These are phyloP conservation scores for Crotalaria pallida DNA, from an alignment of 306 rosid genomes.

Conservation along the genomic window DNA sequence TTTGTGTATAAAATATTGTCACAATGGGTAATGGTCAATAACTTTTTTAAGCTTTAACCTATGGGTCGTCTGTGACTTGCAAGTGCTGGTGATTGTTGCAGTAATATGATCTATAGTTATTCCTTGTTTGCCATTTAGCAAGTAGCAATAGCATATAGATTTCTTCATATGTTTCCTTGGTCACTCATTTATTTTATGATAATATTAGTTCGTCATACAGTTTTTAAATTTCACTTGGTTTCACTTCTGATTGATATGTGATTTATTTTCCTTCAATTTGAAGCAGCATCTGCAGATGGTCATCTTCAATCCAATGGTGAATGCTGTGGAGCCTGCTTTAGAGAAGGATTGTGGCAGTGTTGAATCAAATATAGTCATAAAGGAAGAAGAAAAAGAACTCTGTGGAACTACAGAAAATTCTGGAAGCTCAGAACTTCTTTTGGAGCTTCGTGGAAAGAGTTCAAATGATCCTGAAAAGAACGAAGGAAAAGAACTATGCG, in stretches of 20 bases:
- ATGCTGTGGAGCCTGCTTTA: conserved; percentile 15
- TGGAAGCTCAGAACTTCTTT: too few relatives aligned
- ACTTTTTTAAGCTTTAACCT: neutral
- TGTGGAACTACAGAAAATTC: too few relatives aligned
- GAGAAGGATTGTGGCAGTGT: conserved; percentile 7
- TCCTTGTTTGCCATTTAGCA: conserved; percentile 8
- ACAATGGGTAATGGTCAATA: neutral
- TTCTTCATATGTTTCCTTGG: neutral
- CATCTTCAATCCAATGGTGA: conserved; percentile 15
- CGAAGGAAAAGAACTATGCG: neutral
- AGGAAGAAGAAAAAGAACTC: conserved; percentile 24
- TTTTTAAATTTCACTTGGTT: neutral
- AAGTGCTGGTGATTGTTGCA: neutral
- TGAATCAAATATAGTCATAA: conserved; percentile 16
- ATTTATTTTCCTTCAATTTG: conserved; percentile 11
- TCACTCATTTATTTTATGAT: neutral
- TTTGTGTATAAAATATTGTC: neutral
- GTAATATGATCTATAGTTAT: neutral
- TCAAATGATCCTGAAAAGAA: too few relatives aligned
- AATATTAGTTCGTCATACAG: neutral
- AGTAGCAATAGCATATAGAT: too few relatives aligned
- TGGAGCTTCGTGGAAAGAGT: too few relatives aligned
- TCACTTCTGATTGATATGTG: neutral
- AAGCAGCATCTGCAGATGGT: conserved; percentile 26
- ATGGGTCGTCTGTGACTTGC: neutral